These are phyloP conservation scores for Gonium pectorale DNA, from an alignment of 139 green algal genomes.

Conservation along the genomic window DNA sequence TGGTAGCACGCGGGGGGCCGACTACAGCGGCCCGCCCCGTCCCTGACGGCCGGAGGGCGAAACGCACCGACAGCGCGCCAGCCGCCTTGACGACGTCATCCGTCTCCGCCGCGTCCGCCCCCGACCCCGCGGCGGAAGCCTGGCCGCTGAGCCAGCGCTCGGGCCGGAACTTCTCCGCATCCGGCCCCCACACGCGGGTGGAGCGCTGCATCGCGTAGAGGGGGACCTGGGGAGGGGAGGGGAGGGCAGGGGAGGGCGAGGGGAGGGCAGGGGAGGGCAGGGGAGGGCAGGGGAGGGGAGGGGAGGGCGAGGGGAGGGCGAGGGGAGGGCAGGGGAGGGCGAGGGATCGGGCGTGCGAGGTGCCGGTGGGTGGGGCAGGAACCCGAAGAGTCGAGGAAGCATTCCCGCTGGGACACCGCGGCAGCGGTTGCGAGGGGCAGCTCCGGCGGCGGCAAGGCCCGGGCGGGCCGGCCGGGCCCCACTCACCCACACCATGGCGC, in stretches of 20 bases:
- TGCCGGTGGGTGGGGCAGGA: too few relatives aligned
- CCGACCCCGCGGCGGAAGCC: not conserved
- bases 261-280: not conserved
- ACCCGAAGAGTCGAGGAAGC: too few relatives aligned
- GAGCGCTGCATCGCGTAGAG: constrained; percentile 47
- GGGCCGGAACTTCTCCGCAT: constrained; percentile 42
- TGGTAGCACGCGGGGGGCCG: too few relatives aligned
- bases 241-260: not conserved
- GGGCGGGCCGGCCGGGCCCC: too few relatives aligned
- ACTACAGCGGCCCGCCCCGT: too few relatives aligned
- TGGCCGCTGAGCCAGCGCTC: constrained; percentile 46
- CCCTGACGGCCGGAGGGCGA: too few relatives aligned
- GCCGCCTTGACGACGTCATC: constrained; percentile 12
- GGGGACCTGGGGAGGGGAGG: not conserved
- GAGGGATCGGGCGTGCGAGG: too few relatives aligned
- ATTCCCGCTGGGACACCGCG: too few relatives aligned
- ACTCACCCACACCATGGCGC: constrained; percentile 22
- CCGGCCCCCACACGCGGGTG: constrained; percentile 28
- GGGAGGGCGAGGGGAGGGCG: not conserved
- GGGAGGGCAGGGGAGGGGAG: not conserved
- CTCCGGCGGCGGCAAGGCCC: too few relatives aligned
- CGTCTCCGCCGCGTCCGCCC: not conserved
- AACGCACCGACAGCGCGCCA: not conserved
- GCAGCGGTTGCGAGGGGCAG: too few relatives aligned
- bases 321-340: not conserved